Percentiles rank a stretch among this genome's conserved stretches.
Evolutionary conservation across 768 basidiomycete genomes (phyloP).

Genomic region (Sarcodon sp.): DNA sequence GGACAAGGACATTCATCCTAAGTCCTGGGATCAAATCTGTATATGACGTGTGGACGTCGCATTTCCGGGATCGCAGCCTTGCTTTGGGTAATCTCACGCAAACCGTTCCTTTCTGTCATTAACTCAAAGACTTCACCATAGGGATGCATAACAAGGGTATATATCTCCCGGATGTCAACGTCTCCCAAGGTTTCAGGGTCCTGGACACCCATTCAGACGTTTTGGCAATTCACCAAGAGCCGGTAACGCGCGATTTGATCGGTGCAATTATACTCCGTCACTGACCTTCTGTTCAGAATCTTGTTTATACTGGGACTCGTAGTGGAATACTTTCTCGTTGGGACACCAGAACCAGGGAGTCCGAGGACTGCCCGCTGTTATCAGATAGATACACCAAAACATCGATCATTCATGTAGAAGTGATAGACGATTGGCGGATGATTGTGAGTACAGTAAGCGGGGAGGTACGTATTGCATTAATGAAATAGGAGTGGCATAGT

Average conservation of each 20-base stretch:
- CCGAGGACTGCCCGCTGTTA: slow-evolving; percentile 21
- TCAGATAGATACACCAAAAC: slow-evolving; percentile 17
- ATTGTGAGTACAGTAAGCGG: slow-evolving; percentile 49
- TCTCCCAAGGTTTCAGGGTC: slow-evolving; percentile 16
- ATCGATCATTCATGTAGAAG: slow-evolving; percentile 41
- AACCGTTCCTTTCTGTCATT: slow-evolving; percentile 1
- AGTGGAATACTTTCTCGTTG: neutral
- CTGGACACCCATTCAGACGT: slow-evolving; percentile 51
- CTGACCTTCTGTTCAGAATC: slow-evolving; percentile 3
- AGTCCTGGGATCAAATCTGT: slow-evolving; percentile 24
- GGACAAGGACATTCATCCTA: slow-evolving; percentile 1
- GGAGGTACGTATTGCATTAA: slow-evolving; percentile 25
- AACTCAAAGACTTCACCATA: slow-evolving; percentile 12
- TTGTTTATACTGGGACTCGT: slow-evolving; percentile 8
- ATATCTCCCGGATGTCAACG: slow-evolving; percentile 37
- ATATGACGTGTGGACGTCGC: slow-evolving; percentile 45
- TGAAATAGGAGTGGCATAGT: neutral
- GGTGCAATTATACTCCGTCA: neutral
- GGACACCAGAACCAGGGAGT: slow-evolving; percentile 1
- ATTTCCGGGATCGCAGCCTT: slow-evolving; percentile 33
- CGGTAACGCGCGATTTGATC: slow-evolving; percentile 21
- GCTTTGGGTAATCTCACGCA: slow-evolving; percentile 33
- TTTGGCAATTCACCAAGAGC: slow-evolving; percentile 40
- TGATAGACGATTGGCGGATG: slow-evolving; percentile 37
- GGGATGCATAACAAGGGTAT: slow-evolving; percentile 42